phyloP scores from a whole-genome alignment of 2,329 filamentous ascomycete genomes.

The Septoria petroselini region DNA sequence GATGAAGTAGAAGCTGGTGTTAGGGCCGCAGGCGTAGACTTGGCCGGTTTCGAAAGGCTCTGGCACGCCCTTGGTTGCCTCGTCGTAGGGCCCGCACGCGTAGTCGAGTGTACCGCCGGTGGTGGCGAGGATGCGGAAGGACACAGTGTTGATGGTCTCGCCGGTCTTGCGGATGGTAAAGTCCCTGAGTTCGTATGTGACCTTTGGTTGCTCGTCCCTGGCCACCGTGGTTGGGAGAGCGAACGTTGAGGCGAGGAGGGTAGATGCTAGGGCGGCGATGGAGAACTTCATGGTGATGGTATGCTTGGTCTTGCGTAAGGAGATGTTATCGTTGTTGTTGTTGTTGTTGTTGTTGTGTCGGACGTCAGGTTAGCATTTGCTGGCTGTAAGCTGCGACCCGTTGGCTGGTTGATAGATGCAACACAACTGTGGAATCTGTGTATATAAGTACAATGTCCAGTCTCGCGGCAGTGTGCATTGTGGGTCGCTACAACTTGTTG shows the following conservation, averaged over 20 bases:
- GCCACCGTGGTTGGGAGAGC: constrained; percentile 9
- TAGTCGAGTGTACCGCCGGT: constrained; percentile 20
- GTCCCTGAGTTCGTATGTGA: constrained; percentile 19
- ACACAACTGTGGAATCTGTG: not conserved
- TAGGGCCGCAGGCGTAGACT: constrained; percentile 18
- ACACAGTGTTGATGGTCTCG: constrained; percentile 14
- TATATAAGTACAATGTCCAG: not conserved
- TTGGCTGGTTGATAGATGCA: constrained; percentile 1
- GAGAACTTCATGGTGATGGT: constrained; percentile 21
- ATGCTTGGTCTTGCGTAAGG: not conserved
- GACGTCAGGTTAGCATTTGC: no score
- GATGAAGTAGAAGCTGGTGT: constrained; percentile 15
- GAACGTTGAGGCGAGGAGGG: constrained; percentile 16
- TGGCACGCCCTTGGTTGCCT: not conserved
- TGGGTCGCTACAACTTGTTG: not conserved
- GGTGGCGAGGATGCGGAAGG: constrained; percentile 22
- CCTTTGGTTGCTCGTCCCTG: constrained; percentile 1
- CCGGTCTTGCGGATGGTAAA: constrained; percentile 19
- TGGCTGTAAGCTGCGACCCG: not conserved
- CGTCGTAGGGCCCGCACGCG: constrained; percentile 16
- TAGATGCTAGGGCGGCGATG: constrained; percentile 16
- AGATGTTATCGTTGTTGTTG: not conserved
- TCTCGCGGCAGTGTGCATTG: not conserved
- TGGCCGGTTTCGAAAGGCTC: constrained; percentile 13
- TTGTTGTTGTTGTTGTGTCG: not conserved